Percentiles rank a stretch among this genome's conserved stretches.
These are phyloP conservation scores for Xylaria cubensis DNA, from an alignment of 495 filamentous ascomycete genomes.

Conservation along the genomic window DNA sequence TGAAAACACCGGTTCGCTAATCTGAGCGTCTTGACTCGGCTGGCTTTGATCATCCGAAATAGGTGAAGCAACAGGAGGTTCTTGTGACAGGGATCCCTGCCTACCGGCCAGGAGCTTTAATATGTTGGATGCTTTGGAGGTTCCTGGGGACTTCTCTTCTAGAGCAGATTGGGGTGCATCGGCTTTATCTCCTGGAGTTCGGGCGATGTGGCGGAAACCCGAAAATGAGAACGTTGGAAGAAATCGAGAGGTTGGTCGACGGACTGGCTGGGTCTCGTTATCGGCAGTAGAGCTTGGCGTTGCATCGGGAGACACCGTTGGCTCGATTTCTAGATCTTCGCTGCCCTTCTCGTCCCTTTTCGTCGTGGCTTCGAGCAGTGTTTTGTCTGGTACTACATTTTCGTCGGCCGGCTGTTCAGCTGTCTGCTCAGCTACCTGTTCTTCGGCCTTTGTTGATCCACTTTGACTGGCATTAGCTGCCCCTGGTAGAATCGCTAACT, in stretches of 20 bases:
- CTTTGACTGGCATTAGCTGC: not conserved
- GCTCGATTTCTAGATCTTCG: conserved; percentile 28
- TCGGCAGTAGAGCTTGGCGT: not conserved
- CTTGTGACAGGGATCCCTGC: not conserved
- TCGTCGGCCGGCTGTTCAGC: not conserved
- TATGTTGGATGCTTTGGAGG: not conserved
- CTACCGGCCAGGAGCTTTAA: not conserved
- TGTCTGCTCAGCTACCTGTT: not conserved
- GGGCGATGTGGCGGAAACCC: too few relatives aligned
- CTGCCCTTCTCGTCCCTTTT: conserved; percentile 36
- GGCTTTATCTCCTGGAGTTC: not conserved
- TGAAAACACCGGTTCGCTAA: not conserved
- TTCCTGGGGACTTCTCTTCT: not conserved
- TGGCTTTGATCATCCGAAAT: not conserved
- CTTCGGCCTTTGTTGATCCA: not conserved
- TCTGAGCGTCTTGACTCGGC: not conserved
- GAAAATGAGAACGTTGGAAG: too few relatives aligned
- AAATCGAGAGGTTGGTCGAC: too few relatives aligned
- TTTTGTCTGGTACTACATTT: not conserved
- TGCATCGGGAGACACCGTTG: conserved; percentile 2
- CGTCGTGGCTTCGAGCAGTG: conserved; percentile 3
- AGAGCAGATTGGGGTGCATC: not conserved
- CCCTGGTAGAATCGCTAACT: conserved; percentile 16
- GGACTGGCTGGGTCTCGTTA: not conserved
- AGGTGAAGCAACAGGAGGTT: not conserved